Percentiles rank a stretch among this genome's conserved stretches.
These are phyloP conservation scores for Entophlyctis helioformis DNA, from an alignment of 192 early-diverging fungal genomes.

Conservation along the genomic window DNA sequence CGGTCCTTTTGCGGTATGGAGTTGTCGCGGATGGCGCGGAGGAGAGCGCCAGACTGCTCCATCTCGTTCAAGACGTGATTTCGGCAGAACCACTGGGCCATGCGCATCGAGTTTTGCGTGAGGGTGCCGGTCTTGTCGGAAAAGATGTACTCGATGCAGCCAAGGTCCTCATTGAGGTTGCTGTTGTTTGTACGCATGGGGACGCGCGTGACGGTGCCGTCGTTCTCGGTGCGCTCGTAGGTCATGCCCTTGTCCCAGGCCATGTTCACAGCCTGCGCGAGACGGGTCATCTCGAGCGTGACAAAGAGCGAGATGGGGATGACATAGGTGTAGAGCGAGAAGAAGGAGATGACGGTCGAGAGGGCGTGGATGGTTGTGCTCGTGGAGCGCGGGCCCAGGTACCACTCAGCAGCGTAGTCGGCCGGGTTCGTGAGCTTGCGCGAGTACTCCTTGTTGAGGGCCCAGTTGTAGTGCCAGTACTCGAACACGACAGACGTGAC, in stretches of 20 bases:
- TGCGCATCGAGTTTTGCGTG: constrained; percentile 40
- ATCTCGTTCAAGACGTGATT: constrained; percentile 65
- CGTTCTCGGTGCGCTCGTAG: constrained; percentile 2
- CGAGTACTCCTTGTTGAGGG: constrained; percentile 6
- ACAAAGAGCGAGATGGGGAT: constrained; percentile 69
- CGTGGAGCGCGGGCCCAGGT: constrained; percentile 14
- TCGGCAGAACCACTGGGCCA: constrained; percentile 55
- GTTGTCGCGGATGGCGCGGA: constrained; percentile 32
- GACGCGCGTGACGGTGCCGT: constrained; percentile 10
- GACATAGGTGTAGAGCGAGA: constrained; percentile 53
- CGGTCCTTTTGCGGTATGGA: not conserved
- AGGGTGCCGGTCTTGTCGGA: constrained; percentile 55
- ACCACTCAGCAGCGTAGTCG: constrained; percentile 26
- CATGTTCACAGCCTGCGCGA: constrained; percentile 54
- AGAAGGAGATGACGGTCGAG: constrained; percentile 22
- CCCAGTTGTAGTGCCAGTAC: constrained; percentile 12
- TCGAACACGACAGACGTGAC: constrained; percentile 17
- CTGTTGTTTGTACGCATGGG: constrained; percentile 33
- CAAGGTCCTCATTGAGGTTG: constrained; percentile 69
- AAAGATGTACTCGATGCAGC: constrained; percentile 77
- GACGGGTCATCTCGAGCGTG: constrained; percentile 55
- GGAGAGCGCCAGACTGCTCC: constrained; percentile 16
- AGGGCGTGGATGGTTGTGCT: constrained; percentile 13
- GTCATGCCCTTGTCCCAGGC: constrained; percentile 50
- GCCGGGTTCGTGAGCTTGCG: constrained; percentile 1